phyloP scores from a whole-genome alignment of 2,329 filamentous ascomycete species.

The Cladophialophora immunda region DNA sequence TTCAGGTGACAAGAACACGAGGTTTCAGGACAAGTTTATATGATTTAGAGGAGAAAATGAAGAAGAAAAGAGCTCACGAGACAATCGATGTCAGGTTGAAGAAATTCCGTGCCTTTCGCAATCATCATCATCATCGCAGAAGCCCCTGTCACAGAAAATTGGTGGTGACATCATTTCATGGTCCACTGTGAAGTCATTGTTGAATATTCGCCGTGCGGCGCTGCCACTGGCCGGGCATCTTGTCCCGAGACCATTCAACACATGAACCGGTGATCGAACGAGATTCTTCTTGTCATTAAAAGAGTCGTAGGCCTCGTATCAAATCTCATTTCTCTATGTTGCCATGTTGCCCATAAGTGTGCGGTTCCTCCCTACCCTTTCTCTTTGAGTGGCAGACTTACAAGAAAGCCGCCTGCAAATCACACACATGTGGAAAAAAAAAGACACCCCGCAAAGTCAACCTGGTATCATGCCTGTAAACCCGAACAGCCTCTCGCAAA shows the following conservation, averaged over 20 bases:
- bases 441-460: slow-evolving; percentile 7
- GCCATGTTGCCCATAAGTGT: background rate
- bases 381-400: background rate
- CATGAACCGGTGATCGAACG: background rate
- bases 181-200: slow-evolving; percentile 24
- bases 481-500: background rate
- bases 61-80: background rate
- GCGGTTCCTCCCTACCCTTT: background rate
- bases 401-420: background rate
- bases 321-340: slow-evolving; percentile 5
- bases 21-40: too few species aligned
- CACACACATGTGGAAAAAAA: background rate
- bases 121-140: slow-evolving; percentile 2
- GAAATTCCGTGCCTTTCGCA: background rate
- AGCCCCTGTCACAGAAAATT: background rate
- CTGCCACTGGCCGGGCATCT: slow-evolving; percentile 1
- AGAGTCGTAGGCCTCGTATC: slow-evolving; percentile 8
- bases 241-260: background rate
- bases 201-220: background rate
- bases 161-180: slow-evolving; percentile 15
- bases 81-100: background rate
- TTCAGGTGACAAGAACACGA: too few species aligned
- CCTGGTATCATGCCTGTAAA: slow-evolving; percentile 34
- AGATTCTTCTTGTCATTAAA: slow-evolving; percentile 15
- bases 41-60: background rate